These are phyloP conservation scores for Stereocaulon alpinum DNA, from an alignment of 495 filamentous ascomycete genomes.

Conservation along the genomic window DNA sequence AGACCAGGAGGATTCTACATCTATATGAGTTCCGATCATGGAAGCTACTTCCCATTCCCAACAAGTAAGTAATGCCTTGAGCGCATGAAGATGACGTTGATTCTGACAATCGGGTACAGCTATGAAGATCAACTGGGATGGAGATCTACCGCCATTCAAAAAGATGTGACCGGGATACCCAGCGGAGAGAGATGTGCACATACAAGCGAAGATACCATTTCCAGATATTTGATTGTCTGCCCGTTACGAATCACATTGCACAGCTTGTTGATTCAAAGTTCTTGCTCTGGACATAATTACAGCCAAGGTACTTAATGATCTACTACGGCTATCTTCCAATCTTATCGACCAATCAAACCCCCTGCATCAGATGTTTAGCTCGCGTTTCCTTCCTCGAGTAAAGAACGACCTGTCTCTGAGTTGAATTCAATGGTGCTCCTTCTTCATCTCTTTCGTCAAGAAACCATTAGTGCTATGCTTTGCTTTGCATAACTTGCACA, in stretches of 20 bases:
- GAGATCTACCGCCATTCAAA: slow-evolving; percentile 29
- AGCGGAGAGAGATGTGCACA: not conserved
- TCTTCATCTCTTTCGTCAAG: too few species aligned
- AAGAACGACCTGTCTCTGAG: too few species aligned
- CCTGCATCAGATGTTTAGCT: not conserved
- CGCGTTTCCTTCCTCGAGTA: too few species aligned
- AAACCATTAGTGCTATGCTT: too few species aligned
- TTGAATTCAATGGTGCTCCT: too few species aligned
- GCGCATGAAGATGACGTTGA: not conserved
- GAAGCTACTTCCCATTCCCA: slow-evolving; percentile 63
- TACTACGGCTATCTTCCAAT: not conserved
- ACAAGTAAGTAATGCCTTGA: slow-evolving; percentile 39
- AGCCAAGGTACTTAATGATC: slow-evolving; percentile 5
- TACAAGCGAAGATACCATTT: slow-evolving; percentile 6
- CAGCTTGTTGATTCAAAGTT: not conserved
- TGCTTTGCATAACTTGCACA: too few species aligned
- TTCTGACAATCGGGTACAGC: slow-evolving; percentile 25
- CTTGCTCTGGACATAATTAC: not conserved
- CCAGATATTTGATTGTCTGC: not conserved
- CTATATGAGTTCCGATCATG: slow-evolving; percentile 68
- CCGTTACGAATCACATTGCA: not conserved
- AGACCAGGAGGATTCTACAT: slow-evolving; percentile 48
- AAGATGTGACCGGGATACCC: slow-evolving; percentile 11
- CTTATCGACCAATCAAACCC: slow-evolving; percentile 1
- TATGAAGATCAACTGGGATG: slow-evolving; percentile 36